Conservation (phyloP, 108 stramenopile species). For the Seminavis robusta region DNA sequence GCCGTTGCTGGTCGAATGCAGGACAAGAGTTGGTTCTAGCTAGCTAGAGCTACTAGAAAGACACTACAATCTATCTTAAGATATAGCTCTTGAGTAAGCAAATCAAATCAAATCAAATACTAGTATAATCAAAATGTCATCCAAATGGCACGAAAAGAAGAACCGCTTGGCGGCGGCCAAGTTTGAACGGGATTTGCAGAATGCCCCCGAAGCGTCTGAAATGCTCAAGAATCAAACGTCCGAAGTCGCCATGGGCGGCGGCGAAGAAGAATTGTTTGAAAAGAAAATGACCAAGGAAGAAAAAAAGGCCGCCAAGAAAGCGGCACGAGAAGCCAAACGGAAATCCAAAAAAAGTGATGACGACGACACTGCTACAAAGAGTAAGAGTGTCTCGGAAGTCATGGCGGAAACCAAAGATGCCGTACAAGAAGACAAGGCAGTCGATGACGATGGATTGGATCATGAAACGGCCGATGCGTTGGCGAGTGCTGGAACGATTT, state of each 20-base stretch:
- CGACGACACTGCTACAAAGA: constrained; percentile 16
- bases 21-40: no score
- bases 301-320: constrained; percentile 83
- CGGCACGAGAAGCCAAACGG: constrained; percentile 70
- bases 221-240: constrained; percentile 30
- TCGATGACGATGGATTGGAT: constrained; percentile 46
- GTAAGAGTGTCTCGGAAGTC: constrained; percentile 6
- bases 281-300: constrained; percentile 85
- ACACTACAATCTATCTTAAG: no score
- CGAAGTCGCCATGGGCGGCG: constrained; percentile 75
- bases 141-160: constrained; percentile 81
- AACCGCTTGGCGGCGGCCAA: constrained; percentile 46
- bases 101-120: no score
- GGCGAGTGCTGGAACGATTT: constrained; percentile 78
- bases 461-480: constrained; percentile 69
- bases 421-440: constrained; percentile 10
- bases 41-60: no score
- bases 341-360: constrained; percentile 51
- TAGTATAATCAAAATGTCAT: constrained; percentile 24
- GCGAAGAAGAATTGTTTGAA: constrained; percentile 74
- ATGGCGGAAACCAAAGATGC: constrained; percentile 15
- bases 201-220: constrained; percentile 13
- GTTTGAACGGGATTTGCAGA: constrained; percentile 58
- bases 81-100: no score
- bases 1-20: no score